These are phyloP conservation scores for Fusarium humuli DNA, from an alignment of 2,329 filamentous ascomycete species.

Conservation along the genomic window DNA sequence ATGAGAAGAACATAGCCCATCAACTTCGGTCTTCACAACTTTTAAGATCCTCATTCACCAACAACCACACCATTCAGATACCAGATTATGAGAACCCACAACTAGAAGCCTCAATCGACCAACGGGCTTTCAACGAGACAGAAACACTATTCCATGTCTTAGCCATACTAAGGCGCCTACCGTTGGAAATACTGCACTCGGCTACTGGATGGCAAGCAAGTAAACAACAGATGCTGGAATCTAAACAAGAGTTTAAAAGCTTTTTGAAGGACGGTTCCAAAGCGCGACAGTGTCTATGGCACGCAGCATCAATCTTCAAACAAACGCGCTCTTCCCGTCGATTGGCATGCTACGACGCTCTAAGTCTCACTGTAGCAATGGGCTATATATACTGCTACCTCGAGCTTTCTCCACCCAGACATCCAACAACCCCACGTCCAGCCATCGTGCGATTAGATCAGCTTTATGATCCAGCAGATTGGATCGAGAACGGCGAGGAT, in stretches of 20 bases:
- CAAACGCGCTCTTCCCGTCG: accelerated
- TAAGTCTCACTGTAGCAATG: neutral
- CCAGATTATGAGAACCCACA: neutral
- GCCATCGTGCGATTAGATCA: neutral
- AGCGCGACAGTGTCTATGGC: accelerated
- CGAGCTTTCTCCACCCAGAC: accelerated
- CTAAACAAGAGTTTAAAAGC: too few relatives aligned
- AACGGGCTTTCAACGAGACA: accelerated
- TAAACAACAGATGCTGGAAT: neutral
- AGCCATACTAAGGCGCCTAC: neutral
- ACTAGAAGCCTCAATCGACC: neutral
- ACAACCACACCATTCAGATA: accelerated
- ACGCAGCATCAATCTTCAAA: neutral
- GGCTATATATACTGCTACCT: neutral
- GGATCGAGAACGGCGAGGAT: accelerated
- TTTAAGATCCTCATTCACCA: neutral
- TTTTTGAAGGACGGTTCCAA: accelerated
- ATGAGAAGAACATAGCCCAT: neutral
- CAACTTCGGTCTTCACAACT: neutral
- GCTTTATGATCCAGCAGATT: neutral
- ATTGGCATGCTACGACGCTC: neutral
- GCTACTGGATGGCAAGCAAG: slow-evolving; percentile 5
- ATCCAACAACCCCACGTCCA: accelerated
- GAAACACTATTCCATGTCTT: neutral
- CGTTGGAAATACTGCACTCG: neutral